Conservation (phyloP, 305 asterid genomes). For the Fraxinus albicans region DNA sequence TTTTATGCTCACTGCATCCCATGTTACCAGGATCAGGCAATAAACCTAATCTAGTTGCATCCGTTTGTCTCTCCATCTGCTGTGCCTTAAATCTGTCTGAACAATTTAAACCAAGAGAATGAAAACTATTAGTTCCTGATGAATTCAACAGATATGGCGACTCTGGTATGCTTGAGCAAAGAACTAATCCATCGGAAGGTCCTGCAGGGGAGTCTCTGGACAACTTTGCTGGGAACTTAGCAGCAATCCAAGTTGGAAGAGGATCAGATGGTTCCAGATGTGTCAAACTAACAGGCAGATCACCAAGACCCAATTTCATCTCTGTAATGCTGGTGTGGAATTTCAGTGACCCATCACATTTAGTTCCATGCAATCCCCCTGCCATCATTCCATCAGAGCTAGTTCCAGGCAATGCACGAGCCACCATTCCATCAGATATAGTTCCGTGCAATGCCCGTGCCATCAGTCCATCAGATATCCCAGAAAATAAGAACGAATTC, state of each 20-base stretch:
- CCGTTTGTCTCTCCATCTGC: slow-evolving; percentile 50
- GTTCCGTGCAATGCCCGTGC: slow-evolving; percentile 55
- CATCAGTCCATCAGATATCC: slow-evolving; percentile 53
- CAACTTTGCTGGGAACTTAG: slow-evolving; percentile 48
- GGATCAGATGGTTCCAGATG: slow-evolving; percentile 45
- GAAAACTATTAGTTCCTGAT: slow-evolving; percentile 56
- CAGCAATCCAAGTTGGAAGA: slow-evolving; percentile 46
- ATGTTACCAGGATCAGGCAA: slow-evolving; percentile 38
- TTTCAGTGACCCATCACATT: slow-evolving; percentile 47
- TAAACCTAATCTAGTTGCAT: slow-evolving; percentile 42
- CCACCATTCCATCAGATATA: slow-evolving; percentile 62
- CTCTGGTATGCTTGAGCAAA: slow-evolving; percentile 47
- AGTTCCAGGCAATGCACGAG: slow-evolving; percentile 52
- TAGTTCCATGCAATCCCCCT: slow-evolving; percentile 59
- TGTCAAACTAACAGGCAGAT: slow-evolving; percentile 46
- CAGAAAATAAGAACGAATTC: slow-evolving; percentile 35
- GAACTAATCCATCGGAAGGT: slow-evolving; percentile 35
- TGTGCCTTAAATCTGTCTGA: slow-evolving; percentile 22
- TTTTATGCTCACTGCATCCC: slow-evolving; percentile 41
- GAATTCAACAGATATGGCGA: slow-evolving; percentile 60
- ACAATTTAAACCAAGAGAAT: slow-evolving; percentile 42
- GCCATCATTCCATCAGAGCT: slow-evolving; percentile 69
- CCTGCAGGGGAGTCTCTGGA: slow-evolving; percentile 51
- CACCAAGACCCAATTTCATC: slow-evolving; percentile 82
- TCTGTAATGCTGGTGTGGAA: slow-evolving; percentile 70